phyloP scores from a whole-genome alignment of 768 basidiomycete species.

The Tricholoma sp. region DNA sequence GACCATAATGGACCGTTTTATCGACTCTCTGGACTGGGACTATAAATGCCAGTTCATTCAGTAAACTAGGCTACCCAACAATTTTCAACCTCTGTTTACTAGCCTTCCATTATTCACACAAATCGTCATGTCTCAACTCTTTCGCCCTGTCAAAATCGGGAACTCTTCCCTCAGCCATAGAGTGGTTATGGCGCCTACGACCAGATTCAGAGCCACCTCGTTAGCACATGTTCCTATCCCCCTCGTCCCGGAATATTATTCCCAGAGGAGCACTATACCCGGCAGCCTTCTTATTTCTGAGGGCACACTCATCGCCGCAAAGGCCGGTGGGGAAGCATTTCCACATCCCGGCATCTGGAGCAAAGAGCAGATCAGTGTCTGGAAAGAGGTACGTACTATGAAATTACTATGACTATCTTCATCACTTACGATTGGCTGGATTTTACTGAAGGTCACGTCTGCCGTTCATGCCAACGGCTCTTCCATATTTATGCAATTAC shows the following conservation, averaged over 20 bases:
- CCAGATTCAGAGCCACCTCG: constrained; percentile 5
- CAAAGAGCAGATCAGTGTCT: constrained; percentile 51
- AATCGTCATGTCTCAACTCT: neutral
- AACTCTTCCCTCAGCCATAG: neutral
- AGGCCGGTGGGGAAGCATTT: constrained; percentile 43
- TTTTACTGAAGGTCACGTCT: constrained; percentile 39
- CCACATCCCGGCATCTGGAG: constrained; percentile 59
- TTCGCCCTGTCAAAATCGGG: neutral
- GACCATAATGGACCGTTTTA: too few relatives aligned
- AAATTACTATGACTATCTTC: neutral
- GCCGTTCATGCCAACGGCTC: constrained; percentile 48
- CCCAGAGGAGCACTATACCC: constrained; percentile 28
- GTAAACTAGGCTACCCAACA: too few relatives aligned
- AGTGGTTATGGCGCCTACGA: neutral
- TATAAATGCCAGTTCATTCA: too few relatives aligned
- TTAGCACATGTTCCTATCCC: constrained; percentile 20
- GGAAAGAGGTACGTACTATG: constrained; percentile 41
- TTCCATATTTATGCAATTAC: constrained; percentile 51
- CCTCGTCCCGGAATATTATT: constrained; percentile 30
- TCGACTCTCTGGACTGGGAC: too few relatives aligned
- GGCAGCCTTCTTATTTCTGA: constrained; percentile 44
- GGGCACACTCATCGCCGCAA: constrained; percentile 38
- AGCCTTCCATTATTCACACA: neutral
- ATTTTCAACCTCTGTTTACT: neutral
- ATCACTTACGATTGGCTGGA: neutral